Evolutionary conservation across 805 yeast genomes (phyloP), one percentile per base, ranked within the genome.

Genomic region (Wickerhamiella spandovensis): DNA sequence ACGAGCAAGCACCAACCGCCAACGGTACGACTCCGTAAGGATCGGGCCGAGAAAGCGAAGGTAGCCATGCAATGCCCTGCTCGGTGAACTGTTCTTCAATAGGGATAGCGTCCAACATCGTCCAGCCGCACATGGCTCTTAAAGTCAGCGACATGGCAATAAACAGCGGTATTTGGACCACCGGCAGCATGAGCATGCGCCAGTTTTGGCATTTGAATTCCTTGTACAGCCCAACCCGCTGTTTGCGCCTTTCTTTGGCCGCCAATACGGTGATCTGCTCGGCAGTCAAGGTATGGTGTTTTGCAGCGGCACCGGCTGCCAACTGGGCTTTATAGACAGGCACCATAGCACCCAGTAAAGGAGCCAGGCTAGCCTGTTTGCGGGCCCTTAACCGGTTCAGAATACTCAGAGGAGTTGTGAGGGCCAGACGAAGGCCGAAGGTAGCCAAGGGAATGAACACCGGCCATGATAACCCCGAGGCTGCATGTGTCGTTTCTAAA

Each of bases 111-210:
- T 57, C 56, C 5, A 60, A 35, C 3, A 57, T 59, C 4, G 64
- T 54, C 63, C 67, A 64, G 3, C 95, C 95, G 42, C 89, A 81
- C 53, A 88, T 67, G 44, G 79, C 75, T 55, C 96, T 72, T 56
- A 88, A 75, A 1, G 88, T 80, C 56, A 81, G 70, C 12, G 92
- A 82, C 73, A 89, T 71, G 2, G 82, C 71, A 1, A 88, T 72
- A 95, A 96, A 89, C 5, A 89, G 63, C 0, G 97, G 97, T 20
- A 90, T 73, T 62, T 89, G 97, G 17, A 85, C 76, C 0, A 79
- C 67, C 1, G 97, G 97, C 38, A 87, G 68, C 21, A 63, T 43
- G 3, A 84, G 58, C 50, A 79, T 67, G 63, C 88, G 89, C 87
- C 94, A 89, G 51, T 81, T 64, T 60, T 86, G 90, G 48, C 88